Evolutionary conservation across 306 rosid genomes (phyloP), one percentile per base, ranked within the genome.

Genomic region (Carpinus viminea): DNA sequence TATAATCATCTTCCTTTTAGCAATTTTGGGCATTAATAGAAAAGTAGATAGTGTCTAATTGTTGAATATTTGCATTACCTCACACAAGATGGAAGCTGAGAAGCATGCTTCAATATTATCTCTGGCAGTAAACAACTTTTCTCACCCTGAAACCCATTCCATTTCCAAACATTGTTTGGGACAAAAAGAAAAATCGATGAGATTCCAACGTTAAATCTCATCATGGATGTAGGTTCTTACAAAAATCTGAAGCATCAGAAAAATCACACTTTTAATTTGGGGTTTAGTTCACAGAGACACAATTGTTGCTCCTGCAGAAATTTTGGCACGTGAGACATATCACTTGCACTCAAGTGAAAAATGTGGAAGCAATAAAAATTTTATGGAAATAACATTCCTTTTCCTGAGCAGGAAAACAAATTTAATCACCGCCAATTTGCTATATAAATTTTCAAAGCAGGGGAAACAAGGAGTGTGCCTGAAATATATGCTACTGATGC

Each of bases 111-210:
- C 79, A 81, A 36, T 54, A 83, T 43, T 36, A 73, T 28, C 51
- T 86, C 87, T 4, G 82, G 82, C 70, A 82, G 72, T 38, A 84
- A 62, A 59, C 72, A 78, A 73, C n/a, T 68, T 69, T 74, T 81
- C 77, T 77, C 91, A 76, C 81, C 90, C 92, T 88, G 89, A 74
- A 79, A 86, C 68, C 74, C 86, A 80, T 83, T 64, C 76, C 64
- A 78, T 38, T 24, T 76, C 53, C 71, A 82, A 85, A 46, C 50
- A 74, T 77, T 73, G 43, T 60, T 15, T 55, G 26, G 26, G 17
- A 50, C 61, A 56, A 68, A 26, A 18, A 1, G 68, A 68, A 16
- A 51, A 26, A 21, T 73, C 46, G 74, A 47, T 34, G 71, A 66
- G 70, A 41, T 13, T 74, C 62, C 45, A 56, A 47, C 59, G 59